Evolutionary conservation across 176 grass and related monocot genomes (phyloP).

Genomic region (Alopecurus myosuroides): DNA sequence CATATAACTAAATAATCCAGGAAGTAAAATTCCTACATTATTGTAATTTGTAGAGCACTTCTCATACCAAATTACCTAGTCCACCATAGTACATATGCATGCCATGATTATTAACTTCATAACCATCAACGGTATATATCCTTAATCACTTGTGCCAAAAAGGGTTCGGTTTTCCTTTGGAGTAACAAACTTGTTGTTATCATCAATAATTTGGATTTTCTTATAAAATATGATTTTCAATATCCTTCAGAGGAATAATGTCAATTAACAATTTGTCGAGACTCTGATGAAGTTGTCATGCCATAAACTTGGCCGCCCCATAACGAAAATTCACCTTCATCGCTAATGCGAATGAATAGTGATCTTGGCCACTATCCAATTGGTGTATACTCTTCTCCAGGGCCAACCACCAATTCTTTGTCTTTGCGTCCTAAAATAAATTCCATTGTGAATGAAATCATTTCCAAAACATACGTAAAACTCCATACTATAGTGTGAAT

Average conservation of each 20-base stretch:
- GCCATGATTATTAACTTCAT: no score
- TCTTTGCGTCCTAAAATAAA: conserved; percentile 15
- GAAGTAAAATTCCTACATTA: background rate
- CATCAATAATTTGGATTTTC: background rate
- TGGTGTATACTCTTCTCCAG: background rate
- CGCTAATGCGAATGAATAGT: background rate
- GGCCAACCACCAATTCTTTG: conserved; percentile 21
- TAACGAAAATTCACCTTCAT: background rate
- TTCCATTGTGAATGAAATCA: background rate
- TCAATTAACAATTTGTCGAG: conserved; percentile 14
- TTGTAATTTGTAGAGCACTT: background rate
- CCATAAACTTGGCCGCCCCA: background rate
- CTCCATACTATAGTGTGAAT: background rate
- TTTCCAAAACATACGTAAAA: background rate
- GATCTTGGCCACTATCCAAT: conserved; percentile 30
- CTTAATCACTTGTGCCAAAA: background rate
- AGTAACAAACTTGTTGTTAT: background rate
- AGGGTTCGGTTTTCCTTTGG: background rate
- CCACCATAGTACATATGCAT: conserved; percentile 11
- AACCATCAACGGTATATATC: background rate
- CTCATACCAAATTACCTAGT: background rate
- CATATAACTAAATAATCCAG: background rate
- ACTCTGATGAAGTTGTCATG: background rate
- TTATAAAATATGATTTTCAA: conserved; percentile 13
- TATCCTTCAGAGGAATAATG: conserved; percentile 23